phyloP scores from a whole-genome alignment of 305 asterid species.

The Fraxinus paxiana region DNA sequence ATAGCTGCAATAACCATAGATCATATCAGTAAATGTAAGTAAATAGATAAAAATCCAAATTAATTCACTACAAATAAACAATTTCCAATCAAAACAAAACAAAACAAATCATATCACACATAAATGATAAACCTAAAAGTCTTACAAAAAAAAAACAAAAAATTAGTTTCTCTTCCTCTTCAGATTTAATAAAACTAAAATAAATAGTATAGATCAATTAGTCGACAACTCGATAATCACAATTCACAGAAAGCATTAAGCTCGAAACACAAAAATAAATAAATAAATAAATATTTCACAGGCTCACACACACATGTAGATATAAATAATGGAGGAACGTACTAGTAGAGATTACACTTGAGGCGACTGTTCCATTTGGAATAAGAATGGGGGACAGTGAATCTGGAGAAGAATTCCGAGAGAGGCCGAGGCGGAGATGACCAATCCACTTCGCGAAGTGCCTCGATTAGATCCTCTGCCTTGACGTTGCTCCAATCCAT shows the following conservation, averaged over 20 bases:
- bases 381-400: slow-evolving; percentile 80
- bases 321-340: slow-evolving; percentile 22
- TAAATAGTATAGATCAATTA: neutral
- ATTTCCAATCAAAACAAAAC: neutral
- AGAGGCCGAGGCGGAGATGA: slow-evolving; percentile 86
- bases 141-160: neutral
- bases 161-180: neutral
- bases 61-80: neutral
- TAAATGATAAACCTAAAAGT: neutral
- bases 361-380: slow-evolving; percentile 95
- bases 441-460: slow-evolving; percentile 92
- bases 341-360: slow-evolving; percentile 92
- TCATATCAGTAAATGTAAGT: slow-evolving; percentile 5
- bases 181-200: neutral
- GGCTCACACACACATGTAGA: neutral
- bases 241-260: neutral
- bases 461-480: slow-evolving; percentile 86
- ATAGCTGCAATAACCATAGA: slow-evolving; percentile 53
- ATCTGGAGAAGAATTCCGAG: slow-evolving; percentile 78
- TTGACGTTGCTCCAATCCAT: slow-evolving; percentile 98
- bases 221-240: slow-evolving; percentile 9
- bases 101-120: neutral
- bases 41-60: neutral
- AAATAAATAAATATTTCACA: neutral
- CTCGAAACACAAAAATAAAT: neutral